Evolutionary conservation across 768 basidiomycete genomes (phyloP).

Genomic region (Tylopilus balloui): DNA sequence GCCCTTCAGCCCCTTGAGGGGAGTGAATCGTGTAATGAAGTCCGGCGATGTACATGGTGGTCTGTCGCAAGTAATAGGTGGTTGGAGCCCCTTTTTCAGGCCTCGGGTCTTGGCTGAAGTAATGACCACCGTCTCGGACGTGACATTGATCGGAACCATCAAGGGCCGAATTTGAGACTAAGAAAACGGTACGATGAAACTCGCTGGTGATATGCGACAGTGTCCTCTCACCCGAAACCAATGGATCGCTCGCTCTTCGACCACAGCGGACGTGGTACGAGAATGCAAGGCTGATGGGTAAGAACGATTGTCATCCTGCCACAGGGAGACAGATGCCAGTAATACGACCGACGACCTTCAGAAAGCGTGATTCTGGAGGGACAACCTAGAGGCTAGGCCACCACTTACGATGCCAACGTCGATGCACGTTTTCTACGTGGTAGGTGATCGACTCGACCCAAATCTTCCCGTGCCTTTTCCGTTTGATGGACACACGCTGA

Average conservation of each 20-base stretch:
- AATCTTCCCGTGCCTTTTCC: neutral
- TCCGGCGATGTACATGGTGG: slow-evolving; percentile 29
- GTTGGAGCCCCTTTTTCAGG: slow-evolving; percentile 14
- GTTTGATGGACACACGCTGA: too few species aligned
- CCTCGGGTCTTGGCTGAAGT: slow-evolving; percentile 11
- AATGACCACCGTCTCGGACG: too few species aligned
- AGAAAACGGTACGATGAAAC: neutral
- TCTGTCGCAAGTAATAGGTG: slow-evolving; percentile 10
- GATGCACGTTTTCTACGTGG: neutral
- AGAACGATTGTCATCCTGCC: neutral
- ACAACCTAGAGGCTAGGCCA: neutral
- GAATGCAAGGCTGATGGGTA: neutral
- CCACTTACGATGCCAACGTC: neutral
- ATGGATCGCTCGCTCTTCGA: neutral
- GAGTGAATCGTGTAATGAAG: slow-evolving; percentile 12
- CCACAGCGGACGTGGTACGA: neutral
- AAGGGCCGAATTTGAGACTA: neutral
- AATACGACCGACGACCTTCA: neutral
- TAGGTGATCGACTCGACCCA: neutral
- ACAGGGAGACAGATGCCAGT: neutral
- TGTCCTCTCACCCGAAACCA: neutral
- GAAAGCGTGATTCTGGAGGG: neutral
- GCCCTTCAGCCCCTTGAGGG: slow-evolving; percentile 20
- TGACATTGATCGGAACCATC: too few species aligned
- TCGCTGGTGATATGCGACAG: neutral